Evolutionary conservation across 1,139 yeast genomes (phyloP), one percentile per base, ranked within the genome.

Genomic region (Sugiyamaella grinbergsii): DNA sequence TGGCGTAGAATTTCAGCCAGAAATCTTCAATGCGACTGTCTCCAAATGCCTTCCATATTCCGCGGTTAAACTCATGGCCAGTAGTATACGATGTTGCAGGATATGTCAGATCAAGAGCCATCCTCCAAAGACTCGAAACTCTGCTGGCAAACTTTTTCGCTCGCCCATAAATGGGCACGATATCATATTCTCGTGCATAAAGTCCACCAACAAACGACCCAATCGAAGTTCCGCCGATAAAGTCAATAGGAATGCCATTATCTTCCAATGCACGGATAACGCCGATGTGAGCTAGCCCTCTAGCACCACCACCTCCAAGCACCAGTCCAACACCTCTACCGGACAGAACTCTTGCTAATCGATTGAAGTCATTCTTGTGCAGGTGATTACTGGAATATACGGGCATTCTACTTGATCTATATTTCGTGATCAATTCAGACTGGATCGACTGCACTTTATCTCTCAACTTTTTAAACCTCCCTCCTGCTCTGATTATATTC

Each of bases 251-350:
- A 7, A 93, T 87, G 0, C 97, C 98, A 53, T 82, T 82, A 58
- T 87, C 94, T 66, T 93, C 98, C n/a, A 93, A 71, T 0, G 97
- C 96, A 49, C 83, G 81, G n/a, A 93, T 81, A 2, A 93, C 85
- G 5, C 98, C 98, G 43, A 91, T 77, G 65, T 93, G 98, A 6
- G 96, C 81, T 13, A 93, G 78, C 1, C 98, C 98, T 60, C 98
- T 77, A 0, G 98, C 96, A 26, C 98, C 98, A 41, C 98, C 98
- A 11, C 98, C 98, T 3, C 98, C 98, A 6, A 93, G 74, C 2
- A 93, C 97, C 16, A 93, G 73, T 0, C 98, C 98, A 33, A 93
- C 89, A 0, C 96, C 96, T 65, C 90, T 90, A 13, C 96, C 95
- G 0, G 97, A 87, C 22, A 93, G 70, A 11, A 93, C 79, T 60